These are phyloP conservation scores for Vicia villosa DNA, from an alignment of 306 rosid species.

Conservation along the genomic window DNA sequence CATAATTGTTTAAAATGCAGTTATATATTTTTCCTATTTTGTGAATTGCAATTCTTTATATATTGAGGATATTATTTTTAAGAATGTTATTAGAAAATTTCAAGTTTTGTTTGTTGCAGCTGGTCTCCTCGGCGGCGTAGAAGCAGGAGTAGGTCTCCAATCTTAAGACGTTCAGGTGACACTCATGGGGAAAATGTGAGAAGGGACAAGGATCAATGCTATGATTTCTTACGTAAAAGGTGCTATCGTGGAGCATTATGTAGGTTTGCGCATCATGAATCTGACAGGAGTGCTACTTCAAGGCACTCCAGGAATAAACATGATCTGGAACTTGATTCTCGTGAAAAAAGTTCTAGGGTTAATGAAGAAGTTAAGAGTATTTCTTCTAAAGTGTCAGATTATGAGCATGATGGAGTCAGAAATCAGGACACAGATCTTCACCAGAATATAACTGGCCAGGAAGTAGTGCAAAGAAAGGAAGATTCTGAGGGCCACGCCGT, in stretches of 20 bases:
- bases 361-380: constrained; percentile 41
- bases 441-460: constrained; percentile 45
- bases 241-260: constrained; percentile 86
- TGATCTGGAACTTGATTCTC: constrained; percentile 47
- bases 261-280: constrained; percentile 72
- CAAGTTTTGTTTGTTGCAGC: constrained; percentile 57
- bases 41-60: neutral
- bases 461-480: constrained; percentile 45
- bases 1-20: neutral
- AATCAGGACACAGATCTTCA: constrained; percentile 45
- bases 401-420: constrained; percentile 47
- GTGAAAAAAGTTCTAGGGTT: constrained; percentile 41
- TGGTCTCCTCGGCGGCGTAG: constrained; percentile 72
- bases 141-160: constrained; percentile 91
- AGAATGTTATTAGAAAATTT: constrained; percentile 16
- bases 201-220: constrained; percentile 71
- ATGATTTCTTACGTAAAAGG: constrained; percentile 72
- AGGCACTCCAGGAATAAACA: constrained; percentile 60
- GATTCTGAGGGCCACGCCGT: constrained; percentile 37
- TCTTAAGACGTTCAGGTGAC: constrained; percentile 61
- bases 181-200: constrained; percentile 54
- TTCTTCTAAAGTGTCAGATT: constrained; percentile 44
- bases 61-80: neutral
- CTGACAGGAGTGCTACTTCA: constrained; percentile 60
- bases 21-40: neutral